Base-by-base conservation (phyloP, 139 green algal species). In the Spirogloea muscicola region DNA sequence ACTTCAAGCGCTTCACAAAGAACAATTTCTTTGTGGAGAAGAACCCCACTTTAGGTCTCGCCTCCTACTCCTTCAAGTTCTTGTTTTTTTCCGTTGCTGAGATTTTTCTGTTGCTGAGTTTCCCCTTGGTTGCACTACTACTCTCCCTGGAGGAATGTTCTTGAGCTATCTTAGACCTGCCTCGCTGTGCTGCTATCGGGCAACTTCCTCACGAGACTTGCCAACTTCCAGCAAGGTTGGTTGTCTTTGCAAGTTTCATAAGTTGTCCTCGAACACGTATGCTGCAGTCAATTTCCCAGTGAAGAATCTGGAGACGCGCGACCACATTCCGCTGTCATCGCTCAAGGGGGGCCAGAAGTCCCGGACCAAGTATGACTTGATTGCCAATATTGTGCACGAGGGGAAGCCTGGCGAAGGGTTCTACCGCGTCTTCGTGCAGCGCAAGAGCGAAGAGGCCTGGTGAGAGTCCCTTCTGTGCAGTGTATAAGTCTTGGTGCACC, bases 21-120 rank as follows among this genome's bases (percentile, higher is more conserved):
- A 96, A 96, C 87, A 91, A 90, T 79, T 94, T 94, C 72, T 93
- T 91, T 76, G 49, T 87, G 18, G 91, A 97, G 86, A 98, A 98
- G 85, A 98, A 98, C 84, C 92, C 91, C 38, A 98, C 93, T 57
- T 90, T 98, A 51, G 75, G 75, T 82, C 10, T 25, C 42, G 37
- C 4, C 38, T 33, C 66, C 9, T 3, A 36, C 36, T 63, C 7
- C 6, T 62, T 13, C 61, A 62, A 2, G 29, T 63, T 5, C 2
- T 63, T n/a, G 21, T 29, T 6, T 31, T 25, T 27, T 13, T 9
- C 55, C 55, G 55, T 66, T 61, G 3, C 40, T 60, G 16, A 10
- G 38, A 2, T 60, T 66, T 66, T 37, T 60, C 10, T 66, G 38
- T 60, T 72, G 27, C 40, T 60, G 16, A 10, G 38, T 3, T 21